These are phyloP conservation scores for Omphalotus guepiniiformis DNA, from an alignment of 768 basidiomycete genomes.

Conservation along the genomic window DNA sequence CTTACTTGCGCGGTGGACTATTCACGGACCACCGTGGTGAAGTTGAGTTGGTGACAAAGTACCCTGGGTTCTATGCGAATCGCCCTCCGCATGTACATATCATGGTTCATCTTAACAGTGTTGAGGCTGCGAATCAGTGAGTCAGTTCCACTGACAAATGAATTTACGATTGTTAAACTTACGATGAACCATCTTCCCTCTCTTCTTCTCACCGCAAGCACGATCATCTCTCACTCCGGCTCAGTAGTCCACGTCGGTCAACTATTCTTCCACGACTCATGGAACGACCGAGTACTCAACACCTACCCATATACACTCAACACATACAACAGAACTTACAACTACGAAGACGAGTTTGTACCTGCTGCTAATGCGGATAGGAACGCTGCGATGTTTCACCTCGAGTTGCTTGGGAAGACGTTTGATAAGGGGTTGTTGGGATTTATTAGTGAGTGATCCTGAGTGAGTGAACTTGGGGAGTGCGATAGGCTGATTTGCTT, in stretches of 20 bases:
- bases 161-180: not conserved
- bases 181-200: not conserved
- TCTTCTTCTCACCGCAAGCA: too few relatives aligned
- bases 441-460: constrained; percentile 22
- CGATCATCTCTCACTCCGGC: constrained; percentile 24
- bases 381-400: constrained; percentile 24
- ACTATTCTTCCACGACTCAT: constrained; percentile 31
- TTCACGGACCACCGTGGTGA: constrained; percentile 25
- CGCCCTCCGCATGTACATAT: constrained; percentile 31
- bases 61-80: constrained; percentile 28
- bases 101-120: constrained; percentile 24
- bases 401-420: constrained; percentile 11
- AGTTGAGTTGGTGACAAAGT: constrained; percentile 27
- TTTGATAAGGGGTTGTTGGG: constrained; percentile 20
- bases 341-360: constrained; percentile 27
- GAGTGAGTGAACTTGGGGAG: not conserved
- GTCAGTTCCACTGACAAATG: not conserved
- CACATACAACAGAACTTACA: constrained; percentile 22
- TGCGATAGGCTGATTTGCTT: not conserved
- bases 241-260: constrained; percentile 30
- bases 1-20: constrained; percentile 30
- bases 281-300: constrained; percentile 24
- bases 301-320: constrained; percentile 24
- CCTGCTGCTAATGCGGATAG: constrained; percentile 16
- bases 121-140: constrained; percentile 15